Conservation (phyloP, 331 rosid species). For the Rosa hybrid region DNA sequence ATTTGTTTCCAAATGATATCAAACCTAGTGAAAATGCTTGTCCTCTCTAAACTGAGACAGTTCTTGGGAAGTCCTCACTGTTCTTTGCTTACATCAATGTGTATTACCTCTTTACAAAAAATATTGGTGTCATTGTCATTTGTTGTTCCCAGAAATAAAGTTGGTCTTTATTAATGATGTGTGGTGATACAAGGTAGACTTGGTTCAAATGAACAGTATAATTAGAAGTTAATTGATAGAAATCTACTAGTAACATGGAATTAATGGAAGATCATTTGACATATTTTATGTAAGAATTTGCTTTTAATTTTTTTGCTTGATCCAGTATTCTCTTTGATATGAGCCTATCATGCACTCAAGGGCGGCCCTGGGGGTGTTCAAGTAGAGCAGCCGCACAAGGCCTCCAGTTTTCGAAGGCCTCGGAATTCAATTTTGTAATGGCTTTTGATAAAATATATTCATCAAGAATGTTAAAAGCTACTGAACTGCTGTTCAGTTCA, state of each 20-base stretch:
- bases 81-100: background rate
- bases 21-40: too few relatives aligned
- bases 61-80: too few relatives aligned
- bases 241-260: background rate
- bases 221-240: background rate
- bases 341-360: conserved; percentile 6
- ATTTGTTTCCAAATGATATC: too few relatives aligned
- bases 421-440: too few relatives aligned
- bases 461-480: too few relatives aligned
- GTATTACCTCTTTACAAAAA: background rate
- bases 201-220: background rate
- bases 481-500: too few relatives aligned
- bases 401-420: too few relatives aligned
- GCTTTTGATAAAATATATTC: too few relatives aligned
- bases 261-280: background rate
- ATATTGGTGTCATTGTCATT: background rate
- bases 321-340: background rate
- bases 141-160: background rate
- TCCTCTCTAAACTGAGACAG: too few relatives aligned
- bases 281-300: background rate
- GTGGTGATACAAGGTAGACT: too few relatives aligned
- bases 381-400: too few relatives aligned
- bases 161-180: background rate
- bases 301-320: background rate
- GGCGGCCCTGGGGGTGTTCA: too few relatives aligned